Conservation (phyloP, 2,329 filamentous ascomycete genomes). For the Aspergillus luchuensis region DNA sequence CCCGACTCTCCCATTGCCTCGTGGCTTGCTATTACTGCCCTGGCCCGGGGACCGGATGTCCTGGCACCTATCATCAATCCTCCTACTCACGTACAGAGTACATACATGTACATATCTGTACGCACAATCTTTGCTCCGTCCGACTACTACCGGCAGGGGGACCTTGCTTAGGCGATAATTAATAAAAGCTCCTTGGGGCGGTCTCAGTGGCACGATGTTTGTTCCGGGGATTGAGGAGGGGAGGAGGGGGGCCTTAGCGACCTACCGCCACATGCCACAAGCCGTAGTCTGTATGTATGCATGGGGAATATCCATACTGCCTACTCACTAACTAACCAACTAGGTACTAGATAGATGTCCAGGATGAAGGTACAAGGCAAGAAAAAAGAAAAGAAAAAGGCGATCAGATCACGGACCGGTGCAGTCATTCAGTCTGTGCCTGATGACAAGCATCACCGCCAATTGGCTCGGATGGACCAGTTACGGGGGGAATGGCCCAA, state of each 20-base stretch:
- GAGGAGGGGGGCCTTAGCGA: background rate
- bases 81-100: background rate
- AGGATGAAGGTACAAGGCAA: background rate
- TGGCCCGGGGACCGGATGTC: background rate
- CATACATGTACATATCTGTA: conserved; percentile 1
- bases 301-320: background rate
- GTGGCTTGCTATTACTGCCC: background rate
- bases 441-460: conserved; percentile 13
- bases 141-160: background rate
- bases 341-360: background rate
- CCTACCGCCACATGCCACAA: background rate
- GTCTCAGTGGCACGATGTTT: background rate
- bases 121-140: background rate
- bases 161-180: background rate
- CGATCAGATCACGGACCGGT: conserved; percentile 8
- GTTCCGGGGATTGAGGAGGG: background rate
- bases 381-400: background rate
- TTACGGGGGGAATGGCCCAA: conserved; percentile 7
- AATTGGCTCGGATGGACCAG: conserved; percentile 4
- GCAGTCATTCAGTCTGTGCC: conserved; percentile 19
- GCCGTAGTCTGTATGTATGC: background rate
- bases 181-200: background rate
- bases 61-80: conserved; percentile 1
- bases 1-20: background rate
- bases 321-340: too few relatives aligned